phyloP scores from a whole-genome alignment of 495 filamentous ascomycete genomes.

The Xylaria curta region DNA sequence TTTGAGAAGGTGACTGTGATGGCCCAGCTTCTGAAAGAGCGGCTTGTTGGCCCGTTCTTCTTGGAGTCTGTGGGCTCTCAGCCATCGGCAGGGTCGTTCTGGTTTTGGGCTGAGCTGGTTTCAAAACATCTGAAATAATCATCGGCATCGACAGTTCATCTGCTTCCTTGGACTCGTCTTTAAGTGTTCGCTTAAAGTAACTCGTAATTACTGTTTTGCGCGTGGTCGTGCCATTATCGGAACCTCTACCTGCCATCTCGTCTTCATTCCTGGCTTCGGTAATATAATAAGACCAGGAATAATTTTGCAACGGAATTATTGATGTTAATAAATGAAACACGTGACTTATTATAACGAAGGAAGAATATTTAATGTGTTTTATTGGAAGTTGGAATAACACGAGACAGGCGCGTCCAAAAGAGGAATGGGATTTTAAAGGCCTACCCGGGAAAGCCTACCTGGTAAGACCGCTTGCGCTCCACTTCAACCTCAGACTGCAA shows the following conservation, averaged over 20 bases:
- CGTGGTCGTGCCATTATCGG: not conserved
- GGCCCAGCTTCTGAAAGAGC: not conserved
- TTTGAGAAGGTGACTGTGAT: constrained; percentile 21
- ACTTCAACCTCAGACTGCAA: not conserved
- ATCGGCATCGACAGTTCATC: constrained; percentile 23
- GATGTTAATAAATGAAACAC: not conserved
- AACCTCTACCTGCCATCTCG: not conserved
- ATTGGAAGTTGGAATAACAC: not conserved
- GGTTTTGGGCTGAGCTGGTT: constrained; percentile 15
- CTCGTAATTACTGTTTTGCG: not conserved
- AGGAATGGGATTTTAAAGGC: not conserved
- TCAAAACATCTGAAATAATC: constrained; percentile 32
- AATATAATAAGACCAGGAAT: not conserved
- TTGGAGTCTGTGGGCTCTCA: constrained; percentile 16
- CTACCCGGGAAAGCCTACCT: constrained; percentile 6
- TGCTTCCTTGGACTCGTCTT: constrained; percentile 13
- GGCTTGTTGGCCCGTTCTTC: constrained; percentile 1
- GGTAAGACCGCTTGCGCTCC: not conserved
- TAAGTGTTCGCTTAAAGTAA: not conserved
- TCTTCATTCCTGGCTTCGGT: not conserved
- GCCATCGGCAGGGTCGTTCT: constrained; percentile 14
- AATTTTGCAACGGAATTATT: not conserved
- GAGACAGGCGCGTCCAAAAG: constrained; percentile 32
- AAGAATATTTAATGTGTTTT: not conserved
- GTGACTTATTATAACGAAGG: not conserved